Evolutionary conservation across 306 rosid genomes (phyloP).

Genomic region (Abrus precatorius): DNA sequence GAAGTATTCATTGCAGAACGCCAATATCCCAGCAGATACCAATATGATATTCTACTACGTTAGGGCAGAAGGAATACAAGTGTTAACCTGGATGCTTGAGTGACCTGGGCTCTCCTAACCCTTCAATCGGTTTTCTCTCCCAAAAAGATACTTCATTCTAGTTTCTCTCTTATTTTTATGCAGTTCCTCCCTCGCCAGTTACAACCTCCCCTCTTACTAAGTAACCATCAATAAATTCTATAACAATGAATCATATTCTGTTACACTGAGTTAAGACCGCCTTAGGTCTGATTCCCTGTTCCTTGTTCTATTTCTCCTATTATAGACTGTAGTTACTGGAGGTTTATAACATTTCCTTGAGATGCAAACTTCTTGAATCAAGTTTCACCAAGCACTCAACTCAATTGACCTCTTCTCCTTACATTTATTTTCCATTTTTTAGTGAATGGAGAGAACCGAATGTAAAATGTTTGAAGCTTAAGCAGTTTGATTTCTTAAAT

Average conservation of each 20-base stretch:
- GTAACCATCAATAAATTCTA: not conserved
- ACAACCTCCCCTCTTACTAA: not conserved
- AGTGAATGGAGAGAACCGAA: not conserved
- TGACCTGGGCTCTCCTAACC: not conserved
- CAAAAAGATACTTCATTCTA: not conserved
- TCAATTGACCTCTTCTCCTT: not conserved
- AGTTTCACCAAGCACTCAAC: constrained; percentile 3
- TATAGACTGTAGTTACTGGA: not conserved
- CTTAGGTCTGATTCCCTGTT: not conserved
- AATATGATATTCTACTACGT: not conserved
- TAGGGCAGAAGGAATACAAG: not conserved
- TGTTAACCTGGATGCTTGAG: not conserved
- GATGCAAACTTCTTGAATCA: constrained; percentile 7
- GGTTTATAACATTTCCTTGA: not conserved
- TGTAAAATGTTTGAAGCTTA: constrained; percentile 2
- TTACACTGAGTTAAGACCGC: not conserved
- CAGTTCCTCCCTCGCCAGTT: not conserved
- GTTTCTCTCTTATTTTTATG: not conserved
- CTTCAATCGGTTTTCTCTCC: not conserved
- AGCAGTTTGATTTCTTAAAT: constrained; percentile 15
- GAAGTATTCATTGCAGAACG: not conserved
- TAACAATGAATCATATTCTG: not conserved
- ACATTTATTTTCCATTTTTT: constrained; percentile 21
- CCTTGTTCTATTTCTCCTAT: not conserved
- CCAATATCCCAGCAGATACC: not conserved